Base-by-base conservation (phyloP, 2,329 filamentous ascomycete genomes). In the Colletotrichum sp. region DNA sequence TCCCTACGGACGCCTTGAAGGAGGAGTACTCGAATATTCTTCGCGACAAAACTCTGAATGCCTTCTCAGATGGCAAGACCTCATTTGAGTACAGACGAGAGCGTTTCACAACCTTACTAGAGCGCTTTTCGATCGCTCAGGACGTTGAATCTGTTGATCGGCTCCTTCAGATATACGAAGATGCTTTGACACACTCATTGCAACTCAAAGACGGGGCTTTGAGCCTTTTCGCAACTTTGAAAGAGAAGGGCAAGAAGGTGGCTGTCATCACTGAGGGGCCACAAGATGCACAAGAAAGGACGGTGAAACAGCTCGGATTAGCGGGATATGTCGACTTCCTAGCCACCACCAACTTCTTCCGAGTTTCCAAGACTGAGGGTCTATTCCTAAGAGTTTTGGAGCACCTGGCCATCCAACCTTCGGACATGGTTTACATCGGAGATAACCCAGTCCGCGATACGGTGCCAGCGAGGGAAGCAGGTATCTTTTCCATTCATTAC, bases 221-320 rank as follows among this genome's bases (percentile, higher is more conserved):
- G 5, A 68, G 79, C 0, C 77, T 89, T 2, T 78, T 89, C 0
- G 39, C 78, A 7, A 78, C 77, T 2, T 77, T 89, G 4, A 84
- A 82, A 66, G 13, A 36, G 1, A 76, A 80, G 1, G 82, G 83
- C 0, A 86, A 87, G 77, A 86, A 82, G n/a, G 80, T 89, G 5
- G 81, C 83, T 0, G 77, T 89, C 22, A 82, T 89, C 1, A 89
- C 87, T 0, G 87, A 89, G 77, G 87, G 87, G 0, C 88, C 86
- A 0, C 83, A 86, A 52, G 88, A 89, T 78, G 84, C 86, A 3
- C 87, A 89, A 70, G 81, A 86, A 76, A 84, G 87, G 78, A 87
- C 87, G 0, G 56, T 88, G 1, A 62, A 78, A 16, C 77, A 81
- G n/a, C 79, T 87, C 0, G 80, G 80, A 1, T 78, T 84, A 12